Evolutionary conservation across 2,329 filamentous ascomycete genomes (phyloP).

Genomic region (Arthroderma uncinatum): DNA sequence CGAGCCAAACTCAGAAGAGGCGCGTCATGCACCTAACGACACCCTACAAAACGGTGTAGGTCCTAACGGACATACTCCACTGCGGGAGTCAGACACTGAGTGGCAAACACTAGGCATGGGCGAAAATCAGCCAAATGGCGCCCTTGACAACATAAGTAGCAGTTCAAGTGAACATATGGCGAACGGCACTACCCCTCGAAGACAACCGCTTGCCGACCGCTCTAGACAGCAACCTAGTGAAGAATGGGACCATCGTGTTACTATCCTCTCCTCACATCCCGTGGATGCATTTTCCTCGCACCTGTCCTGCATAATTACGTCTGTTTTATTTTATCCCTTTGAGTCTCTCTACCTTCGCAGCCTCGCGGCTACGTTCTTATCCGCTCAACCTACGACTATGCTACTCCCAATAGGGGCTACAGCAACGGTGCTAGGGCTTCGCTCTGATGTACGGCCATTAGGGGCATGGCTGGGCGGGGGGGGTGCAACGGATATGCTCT

Average conservation of each 20-base stretch:
- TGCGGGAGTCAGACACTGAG: neutral
- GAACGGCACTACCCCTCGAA: neutral
- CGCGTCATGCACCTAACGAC: neutral
- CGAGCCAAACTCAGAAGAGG: neutral
- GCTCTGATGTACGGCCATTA: constrained; percentile 24
- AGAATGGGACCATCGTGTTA: constrained; percentile 27
- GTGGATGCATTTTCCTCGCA: constrained; percentile 35
- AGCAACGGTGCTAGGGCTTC: constrained; percentile 11
- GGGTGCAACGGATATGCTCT: constrained; percentile 21
- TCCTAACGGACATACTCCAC: constrained; percentile 3
- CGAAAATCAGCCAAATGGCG: neutral
- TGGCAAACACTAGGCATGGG: neutral
- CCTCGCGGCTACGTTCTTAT: constrained; percentile 29
- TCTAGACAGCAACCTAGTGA: neutral
- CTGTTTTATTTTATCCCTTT: constrained; percentile 30
- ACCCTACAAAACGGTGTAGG: neutral
- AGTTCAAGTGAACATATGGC: neutral
- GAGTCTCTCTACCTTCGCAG: constrained; percentile 33
- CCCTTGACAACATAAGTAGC: neutral
- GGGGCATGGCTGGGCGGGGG: constrained; percentile 28
- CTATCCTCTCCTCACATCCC: constrained; percentile 33
- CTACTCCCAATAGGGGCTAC: constrained; percentile 14
- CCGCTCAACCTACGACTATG: constrained; percentile 16
- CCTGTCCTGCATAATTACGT: constrained; percentile 29
- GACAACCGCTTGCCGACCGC: neutral